These are phyloP conservation scores for Cucumis cinereus DNA, from an alignment of 306 rosid species.

Conservation along the genomic window DNA sequence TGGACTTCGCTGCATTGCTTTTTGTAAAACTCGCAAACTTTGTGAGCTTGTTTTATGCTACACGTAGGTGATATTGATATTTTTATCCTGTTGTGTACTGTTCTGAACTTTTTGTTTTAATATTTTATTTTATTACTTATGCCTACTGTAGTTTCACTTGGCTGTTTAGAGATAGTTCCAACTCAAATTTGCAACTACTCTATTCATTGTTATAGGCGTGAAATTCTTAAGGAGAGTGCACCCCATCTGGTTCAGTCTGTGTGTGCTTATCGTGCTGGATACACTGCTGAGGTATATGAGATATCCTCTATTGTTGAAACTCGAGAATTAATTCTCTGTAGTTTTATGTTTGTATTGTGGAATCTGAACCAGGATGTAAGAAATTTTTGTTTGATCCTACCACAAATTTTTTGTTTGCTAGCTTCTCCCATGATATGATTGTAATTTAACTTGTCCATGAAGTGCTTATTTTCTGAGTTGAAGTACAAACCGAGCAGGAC, in stretches of 20 bases:
- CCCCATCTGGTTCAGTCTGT: slow-evolving; percentile 54
- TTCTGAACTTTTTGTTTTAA: slow-evolving; percentile 4
- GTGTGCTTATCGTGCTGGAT: slow-evolving; percentile 86
- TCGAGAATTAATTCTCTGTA: background rate
- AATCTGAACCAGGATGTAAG: background rate
- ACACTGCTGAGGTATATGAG: slow-evolving; percentile 56
- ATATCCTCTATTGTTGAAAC: background rate
- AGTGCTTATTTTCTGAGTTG: slow-evolving; percentile 10
- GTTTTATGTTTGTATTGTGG: background rate
- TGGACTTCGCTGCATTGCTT: slow-evolving; percentile 90
- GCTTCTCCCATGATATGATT: background rate
- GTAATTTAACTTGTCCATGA: background rate
- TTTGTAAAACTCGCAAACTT: slow-evolving; percentile 82
- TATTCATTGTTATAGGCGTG: slow-evolving; percentile 44
- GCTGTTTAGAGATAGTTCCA: slow-evolving; percentile 9
- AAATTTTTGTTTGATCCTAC: background rate
- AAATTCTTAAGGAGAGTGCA: slow-evolving; percentile 72
- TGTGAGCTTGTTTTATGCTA: slow-evolving; percentile 71
- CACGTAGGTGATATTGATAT: slow-evolving; percentile 59
- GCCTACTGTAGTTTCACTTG: background rate
- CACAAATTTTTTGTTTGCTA: background rate
- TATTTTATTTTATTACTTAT: background rate
- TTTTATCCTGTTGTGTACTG: background rate
- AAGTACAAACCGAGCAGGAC: slow-evolving; percentile 37
- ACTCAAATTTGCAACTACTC: slow-evolving; percentile 9